Base-by-base conservation (phyloP, 805 yeast genomes). In the Candida yuanshanica region DNA sequence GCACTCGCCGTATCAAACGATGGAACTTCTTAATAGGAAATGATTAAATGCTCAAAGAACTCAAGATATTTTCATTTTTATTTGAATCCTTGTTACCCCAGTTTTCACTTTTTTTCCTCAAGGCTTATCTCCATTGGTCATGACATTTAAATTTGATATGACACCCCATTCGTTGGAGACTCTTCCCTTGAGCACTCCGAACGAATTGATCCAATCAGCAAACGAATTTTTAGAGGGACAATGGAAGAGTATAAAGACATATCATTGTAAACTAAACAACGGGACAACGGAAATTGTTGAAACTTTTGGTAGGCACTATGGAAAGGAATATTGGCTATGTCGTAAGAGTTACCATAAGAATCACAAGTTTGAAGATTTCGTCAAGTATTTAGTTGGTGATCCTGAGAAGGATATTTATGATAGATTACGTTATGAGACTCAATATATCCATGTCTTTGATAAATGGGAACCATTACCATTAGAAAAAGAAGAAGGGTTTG, bases 201-300 rank as follows among this genome's bases (percentile, higher is more conserved):
- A 24, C 12, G 42, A 47, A 25, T 52, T 54, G 29, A 44, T 51
- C 2, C 37, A 35, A 8, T 50, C 50, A 26, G 64, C 64, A 4
- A 54, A 60, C 12, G 35, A 35, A 3, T 51, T 62, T 23, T 47
- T 61, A 8, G 39, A 44, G 4, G 48, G 45, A 5, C 58, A 59
- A 11, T 64, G 69, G 69, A 59, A 56, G 44, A 51, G 53, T 44
- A 60, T 60, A 38, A 63, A 62, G 46, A 47, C 53, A 2, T 64
- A 60, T 44, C 45, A 47, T 17, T 61, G 55, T 37, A 52, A 55
- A 21, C 42, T 54, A 4, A 40, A 51, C 6, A 58, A 56, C n/a
- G 29, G 39, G 21, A 56, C 58, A 7, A 50, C 50, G 22, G 55
- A 56, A 23, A 45, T 48, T 2, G 67, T 63, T 20, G 59, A 60